These are phyloP conservation scores for Lumnitzera littorea DNA, from an alignment of 345 rosid genomes.

Conservation along the genomic window DNA sequence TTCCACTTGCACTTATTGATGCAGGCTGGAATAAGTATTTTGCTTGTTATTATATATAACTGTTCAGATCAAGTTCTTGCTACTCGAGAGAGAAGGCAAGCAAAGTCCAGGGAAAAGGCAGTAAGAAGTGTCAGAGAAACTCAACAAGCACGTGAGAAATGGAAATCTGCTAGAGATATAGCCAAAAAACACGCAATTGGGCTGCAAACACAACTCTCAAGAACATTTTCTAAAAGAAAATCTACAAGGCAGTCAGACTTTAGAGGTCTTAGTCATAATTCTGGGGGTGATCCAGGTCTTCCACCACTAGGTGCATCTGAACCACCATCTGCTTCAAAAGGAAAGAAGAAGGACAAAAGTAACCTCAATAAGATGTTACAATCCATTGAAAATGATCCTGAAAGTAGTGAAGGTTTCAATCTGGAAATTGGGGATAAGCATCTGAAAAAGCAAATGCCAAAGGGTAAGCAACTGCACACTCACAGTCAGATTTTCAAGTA, in stretches of 20 bases:
- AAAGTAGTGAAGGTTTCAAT: constrained; percentile 58
- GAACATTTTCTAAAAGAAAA: constrained; percentile 73
- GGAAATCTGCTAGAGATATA: constrained; percentile 86
- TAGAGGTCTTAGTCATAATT: constrained; percentile 49
- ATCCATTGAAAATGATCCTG: constrained; percentile 75
- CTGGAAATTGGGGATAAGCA: constrained; percentile 76
- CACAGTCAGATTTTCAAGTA: constrained; percentile 96
- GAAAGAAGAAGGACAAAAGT: constrained; percentile 55
- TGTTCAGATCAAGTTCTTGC: constrained; percentile 96
- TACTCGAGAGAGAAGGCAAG: constrained; percentile 81
- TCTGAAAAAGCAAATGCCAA: constrained; percentile 59
- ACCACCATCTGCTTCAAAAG: constrained; percentile 28
- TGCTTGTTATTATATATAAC: constrained; percentile 77
- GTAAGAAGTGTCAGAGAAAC: constrained; percentile 78
- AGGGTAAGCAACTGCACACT: constrained; percentile 72
- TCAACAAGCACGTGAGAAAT: constrained; percentile 66
- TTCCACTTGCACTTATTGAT: constrained; percentile 11
- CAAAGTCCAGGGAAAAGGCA: constrained; percentile 83
- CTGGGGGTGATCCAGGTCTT: constrained; percentile 56
- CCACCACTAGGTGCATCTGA: constrained; percentile 34
- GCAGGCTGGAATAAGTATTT: constrained; percentile 72
- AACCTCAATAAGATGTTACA: constrained; percentile 76
- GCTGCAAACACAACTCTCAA: constrained; percentile 60
- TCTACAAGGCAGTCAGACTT: constrained; percentile 45
- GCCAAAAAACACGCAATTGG: constrained; percentile 76